Base-by-base conservation (phyloP, 2,329 filamentous ascomycete species). In the Podosphaera xanthii region DNA sequence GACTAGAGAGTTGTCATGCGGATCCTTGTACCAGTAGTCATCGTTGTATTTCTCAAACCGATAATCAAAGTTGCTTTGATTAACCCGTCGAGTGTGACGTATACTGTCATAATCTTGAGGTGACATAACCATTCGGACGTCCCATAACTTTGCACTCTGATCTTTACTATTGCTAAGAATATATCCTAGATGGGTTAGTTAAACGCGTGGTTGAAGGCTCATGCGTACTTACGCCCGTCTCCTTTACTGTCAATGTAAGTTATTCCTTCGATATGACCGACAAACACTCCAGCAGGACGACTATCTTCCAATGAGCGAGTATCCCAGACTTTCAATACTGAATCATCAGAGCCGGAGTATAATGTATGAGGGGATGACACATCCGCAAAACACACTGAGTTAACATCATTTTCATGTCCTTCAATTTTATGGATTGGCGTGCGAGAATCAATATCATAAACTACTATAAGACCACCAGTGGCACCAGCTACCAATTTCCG, bases 101-200 rank as follows among this genome's bases (percentile, higher is more conserved):
- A 82, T 72, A 38, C 74, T 71, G 53, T 76, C 74, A 61, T 81
- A 86, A 58, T 76, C 74, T 40, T 82, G 77, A 0, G 84, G 84
- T 4, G 82, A 82, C 75, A 92, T 86, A 77, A 89, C 91, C 76
- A 87, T 94, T 58, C 91, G 78, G 59, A 96, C 70, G 70, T 98
- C 92, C 92, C 92, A 98, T 0, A 98, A 77, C 72, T 97, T 97
- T 81, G 94, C 94, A 49, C 84, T 91, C 70, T 97, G 92, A 68
- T 98, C 92, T 69, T 97, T 98, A 62, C 82, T 87, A 66, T 98
- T 98, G 64, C 84, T 90, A 34, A 98, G 79, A 7, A 97, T 85
- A 69, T 97, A 97, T 60, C 68, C 67, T 69, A 50, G 6, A 1
- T 22, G 34, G 38, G 53, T 64, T 14, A 65, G 59, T 31, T 8